phyloP scores from a whole-genome alignment of 352 stramenopile species.

The Pythium grandisporangium region DNA sequence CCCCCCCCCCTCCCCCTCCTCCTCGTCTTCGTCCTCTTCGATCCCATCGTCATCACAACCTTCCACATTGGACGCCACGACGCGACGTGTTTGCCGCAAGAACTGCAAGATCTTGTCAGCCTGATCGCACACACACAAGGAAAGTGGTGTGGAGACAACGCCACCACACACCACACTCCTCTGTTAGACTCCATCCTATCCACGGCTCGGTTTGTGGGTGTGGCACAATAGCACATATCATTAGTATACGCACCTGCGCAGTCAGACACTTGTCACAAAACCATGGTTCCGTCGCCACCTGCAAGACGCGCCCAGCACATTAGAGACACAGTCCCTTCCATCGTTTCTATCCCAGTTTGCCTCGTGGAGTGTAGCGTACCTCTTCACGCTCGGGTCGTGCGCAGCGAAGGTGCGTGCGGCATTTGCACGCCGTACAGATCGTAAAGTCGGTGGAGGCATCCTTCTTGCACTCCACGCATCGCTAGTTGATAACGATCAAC shows the following conservation, averaged over 20 bases:
- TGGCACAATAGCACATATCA: not conserved
- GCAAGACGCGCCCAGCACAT: not conserved
- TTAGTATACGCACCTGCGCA: constrained; percentile 1
- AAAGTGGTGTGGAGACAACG: not conserved
- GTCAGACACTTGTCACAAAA: constrained; percentile 13
- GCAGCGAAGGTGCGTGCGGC: constrained; percentile 49
- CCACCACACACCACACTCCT: too few species aligned
- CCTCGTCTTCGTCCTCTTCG: not conserved
- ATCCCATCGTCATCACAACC: not conserved
- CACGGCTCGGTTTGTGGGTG: not conserved
- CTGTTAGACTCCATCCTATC: too few species aligned
- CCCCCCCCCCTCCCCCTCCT: not conserved
- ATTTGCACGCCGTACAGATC: constrained; percentile 47
- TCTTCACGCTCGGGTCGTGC: constrained; percentile 21
- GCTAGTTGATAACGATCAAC: constrained; percentile 9
- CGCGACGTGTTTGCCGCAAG: constrained; percentile 47
- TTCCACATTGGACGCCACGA: constrained; percentile 8
- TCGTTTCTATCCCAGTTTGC: not conserved
- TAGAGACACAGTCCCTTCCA: too few species aligned
- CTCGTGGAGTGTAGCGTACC: constrained; percentile 1
- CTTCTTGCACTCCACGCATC: constrained; percentile 33
- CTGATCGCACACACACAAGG: constrained; percentile 12
- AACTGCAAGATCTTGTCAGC: constrained; percentile 55
- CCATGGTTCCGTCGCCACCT: constrained; percentile 39
- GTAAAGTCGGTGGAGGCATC: constrained; percentile 31